phyloP scores from a whole-genome alignment of 2,329 filamentous ascomycete species.

The Alternaria triticina region DNA sequence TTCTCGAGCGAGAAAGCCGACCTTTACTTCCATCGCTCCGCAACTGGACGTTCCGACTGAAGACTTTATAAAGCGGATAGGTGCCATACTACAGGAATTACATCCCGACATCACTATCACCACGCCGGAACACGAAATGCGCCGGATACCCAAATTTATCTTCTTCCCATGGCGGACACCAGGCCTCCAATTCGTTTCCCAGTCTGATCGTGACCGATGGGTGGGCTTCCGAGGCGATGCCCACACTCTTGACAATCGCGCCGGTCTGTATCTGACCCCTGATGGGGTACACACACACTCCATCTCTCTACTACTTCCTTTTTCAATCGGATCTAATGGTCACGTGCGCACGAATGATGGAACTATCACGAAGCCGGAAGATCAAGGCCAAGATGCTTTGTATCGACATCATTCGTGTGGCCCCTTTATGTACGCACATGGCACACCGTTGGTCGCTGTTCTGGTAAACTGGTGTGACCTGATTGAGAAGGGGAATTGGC shows the following conservation, averaged over 20 bases:
- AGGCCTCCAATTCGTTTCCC: neutral
- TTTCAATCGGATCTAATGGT: neutral
- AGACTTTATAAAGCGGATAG: neutral
- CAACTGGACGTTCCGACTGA: neutral
- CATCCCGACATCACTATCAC: neutral
- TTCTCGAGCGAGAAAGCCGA: neutral
- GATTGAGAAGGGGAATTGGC: neutral
- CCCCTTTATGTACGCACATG: neutral
- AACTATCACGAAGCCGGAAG: neutral
- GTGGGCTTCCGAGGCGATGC: neutral
- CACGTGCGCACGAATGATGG: neutral
- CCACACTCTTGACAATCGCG: neutral
- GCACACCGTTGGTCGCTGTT: neutral
- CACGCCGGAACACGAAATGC: rapidly evolving
- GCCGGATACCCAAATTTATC: neutral
- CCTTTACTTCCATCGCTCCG: neutral
- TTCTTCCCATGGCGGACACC: neutral
- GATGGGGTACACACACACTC: neutral
- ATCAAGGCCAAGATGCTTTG: neutral
- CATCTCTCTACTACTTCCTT: neutral
- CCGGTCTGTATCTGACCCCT: neutral
- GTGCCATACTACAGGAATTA: neutral
- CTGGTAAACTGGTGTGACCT: neutral
- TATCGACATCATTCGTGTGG: rapidly evolving
- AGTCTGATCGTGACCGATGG: neutral